Conservation (phyloP, 306 rosid species). For the Ammopiptanthus mongolicus region DNA sequence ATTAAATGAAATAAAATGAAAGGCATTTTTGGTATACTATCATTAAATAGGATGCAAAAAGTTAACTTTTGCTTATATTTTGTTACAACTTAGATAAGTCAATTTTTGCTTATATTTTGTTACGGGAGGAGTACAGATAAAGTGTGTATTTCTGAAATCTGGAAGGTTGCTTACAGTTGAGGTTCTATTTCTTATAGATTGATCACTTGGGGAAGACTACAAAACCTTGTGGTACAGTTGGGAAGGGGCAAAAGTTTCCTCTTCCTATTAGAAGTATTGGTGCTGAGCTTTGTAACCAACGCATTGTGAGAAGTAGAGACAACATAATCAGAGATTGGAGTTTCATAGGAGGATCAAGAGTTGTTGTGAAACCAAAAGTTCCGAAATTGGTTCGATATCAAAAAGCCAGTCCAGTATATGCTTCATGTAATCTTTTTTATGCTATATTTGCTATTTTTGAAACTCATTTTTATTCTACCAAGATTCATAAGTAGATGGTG, state of each 20-base stretch:
- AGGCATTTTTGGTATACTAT: too few relatives aligned
- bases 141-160: neutral
- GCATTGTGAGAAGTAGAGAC: conserved; percentile 23
- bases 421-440: conserved; percentile 53
- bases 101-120: too few relatives aligned
- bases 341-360: conserved; percentile 73
- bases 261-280: conserved; percentile 33
- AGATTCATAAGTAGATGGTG: neutral
- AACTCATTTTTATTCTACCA: neutral
- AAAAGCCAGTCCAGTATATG: conserved; percentile 40
- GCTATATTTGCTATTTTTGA: neutral
- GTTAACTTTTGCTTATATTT: too few relatives aligned
- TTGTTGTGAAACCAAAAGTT: conserved; percentile 41
- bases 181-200: conserved; percentile 42
- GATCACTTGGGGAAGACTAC: conserved; percentile 30
- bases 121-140: neutral
- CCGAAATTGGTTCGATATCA: conserved; percentile 23
- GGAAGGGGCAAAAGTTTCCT: conserved; percentile 26
- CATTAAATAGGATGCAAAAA: too few relatives aligned
- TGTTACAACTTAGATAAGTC: too few relatives aligned
- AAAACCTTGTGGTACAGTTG: conserved; percentile 25
- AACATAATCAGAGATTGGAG: conserved; percentile 45
- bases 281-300: conserved; percentile 35
- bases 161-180: conserved; percentile 12
- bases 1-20: too few relatives aligned